Evolutionary conservation across 1,284 basidiomycete species (phyloP).

Genomic region (Flammula alnicola): DNA sequence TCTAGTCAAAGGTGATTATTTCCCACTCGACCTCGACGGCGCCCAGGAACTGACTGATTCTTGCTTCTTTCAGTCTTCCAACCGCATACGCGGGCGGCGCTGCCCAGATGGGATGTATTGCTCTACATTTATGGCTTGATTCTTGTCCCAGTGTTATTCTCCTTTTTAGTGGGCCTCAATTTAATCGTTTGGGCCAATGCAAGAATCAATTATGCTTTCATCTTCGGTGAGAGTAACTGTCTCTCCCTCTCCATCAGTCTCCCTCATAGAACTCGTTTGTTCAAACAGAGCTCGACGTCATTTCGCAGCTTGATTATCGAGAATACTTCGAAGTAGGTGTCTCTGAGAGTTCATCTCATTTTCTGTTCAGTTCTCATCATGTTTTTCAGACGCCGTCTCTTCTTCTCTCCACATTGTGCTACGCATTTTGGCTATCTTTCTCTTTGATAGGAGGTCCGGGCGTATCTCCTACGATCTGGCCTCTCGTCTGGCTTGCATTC

Average conservation of each 20-base stretch:
- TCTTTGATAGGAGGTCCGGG: conserved; percentile 55
- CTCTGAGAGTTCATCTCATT: neutral
- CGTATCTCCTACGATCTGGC: conserved; percentile 73
- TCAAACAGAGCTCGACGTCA: conserved; percentile 71
- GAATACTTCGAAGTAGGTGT: conserved; percentile 80
- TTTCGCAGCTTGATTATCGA: conserved; percentile 78
- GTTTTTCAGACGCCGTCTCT: conserved; percentile 73
- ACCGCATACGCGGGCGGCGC: conserved; percentile 53
- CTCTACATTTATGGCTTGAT: conserved; percentile 84
- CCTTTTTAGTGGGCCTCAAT: conserved; percentile 82
- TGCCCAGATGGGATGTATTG: conserved; percentile 78
- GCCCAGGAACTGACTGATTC: neutral
- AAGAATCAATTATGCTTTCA: conserved; percentile 90
- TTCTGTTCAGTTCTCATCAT: neutral
- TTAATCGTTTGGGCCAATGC: conserved; percentile 76
- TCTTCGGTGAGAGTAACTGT: conserved; percentile 66
- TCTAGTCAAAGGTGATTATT: conserved; percentile 64
- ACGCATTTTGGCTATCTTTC: conserved; percentile 89
- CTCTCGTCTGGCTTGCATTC: conserved; percentile 83
- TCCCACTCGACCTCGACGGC: neutral
- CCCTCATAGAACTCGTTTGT: conserved; percentile 3
- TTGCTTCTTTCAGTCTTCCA: conserved; percentile 55
- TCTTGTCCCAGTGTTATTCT: conserved; percentile 78
- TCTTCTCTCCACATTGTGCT: conserved; percentile 76
- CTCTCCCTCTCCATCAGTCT: conserved; percentile 1